Base-by-base conservation (phyloP, 805 yeast genomes). In the Wickerhamomyces sydowiorum region DNA sequence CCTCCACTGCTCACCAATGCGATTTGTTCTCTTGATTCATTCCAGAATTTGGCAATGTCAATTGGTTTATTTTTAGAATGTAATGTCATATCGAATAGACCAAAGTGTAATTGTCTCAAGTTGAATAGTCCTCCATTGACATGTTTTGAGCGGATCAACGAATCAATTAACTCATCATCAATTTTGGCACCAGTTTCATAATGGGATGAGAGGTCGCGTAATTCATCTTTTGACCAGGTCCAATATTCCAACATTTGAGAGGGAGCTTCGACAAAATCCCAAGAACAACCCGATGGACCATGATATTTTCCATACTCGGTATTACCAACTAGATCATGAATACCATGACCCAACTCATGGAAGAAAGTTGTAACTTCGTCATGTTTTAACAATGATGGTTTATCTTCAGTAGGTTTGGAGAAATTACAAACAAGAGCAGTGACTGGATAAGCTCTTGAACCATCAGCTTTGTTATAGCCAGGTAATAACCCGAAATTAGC, bases 221-320 rank as follows among this genome's bases (percentile, higher is more conserved):
- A 67, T 60, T 79, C 81, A 31, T 70, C 65, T 41, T 71, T 71
- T 41, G 81, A 75, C 95, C 96, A 87, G 30, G 90, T 82, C 87
- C 93, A 87, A 61, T 78, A 84, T 62, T 87, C 96, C 52, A 87
- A 69, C 80, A 87, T 77, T 66, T 87, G 96, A 1, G 95, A 86
- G 22, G 96, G 96, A 44, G 91, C 86, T 63, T 87, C 96, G 38
- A 87, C 95, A 64, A 87, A 87, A 64, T 87, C 96, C 74, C 93
- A 73, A 30, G 84, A 78, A 36, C 85, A 91, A 31, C 75, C 69
- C 24, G 90, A 81, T 18, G 71, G 68, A 19, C 95, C 95, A 56
- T 78, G 83, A 64, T 86, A 86, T 47, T 82, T 71, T 2, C 83
- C 71, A 50, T 75, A 79, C 44, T 66, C 67, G 22, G 90, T 82